Base-by-base conservation (phyloP, 495 filamentous ascomycete species). In the Aspergillus biplanus region DNA sequence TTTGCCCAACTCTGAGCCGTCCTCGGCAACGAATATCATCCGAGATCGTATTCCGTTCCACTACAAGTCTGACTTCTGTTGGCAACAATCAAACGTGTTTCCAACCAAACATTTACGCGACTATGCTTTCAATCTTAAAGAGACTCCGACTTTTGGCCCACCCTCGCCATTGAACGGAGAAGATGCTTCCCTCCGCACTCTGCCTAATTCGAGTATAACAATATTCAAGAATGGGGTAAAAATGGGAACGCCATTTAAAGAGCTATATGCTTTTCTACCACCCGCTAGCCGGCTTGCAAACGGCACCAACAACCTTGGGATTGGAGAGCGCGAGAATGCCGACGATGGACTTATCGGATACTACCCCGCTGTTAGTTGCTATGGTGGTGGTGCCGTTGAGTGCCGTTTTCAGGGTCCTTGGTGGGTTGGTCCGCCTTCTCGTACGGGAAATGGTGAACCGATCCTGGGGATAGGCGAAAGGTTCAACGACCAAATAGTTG, bases 321-420 rank as follows among this genome's bases (percentile, higher is more conserved):
- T 88, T 3, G 91, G 91, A 9, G 91, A 91, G 12, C 83, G 96
- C 21, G 90, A 93, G 55, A 82, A 81, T 50, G 86, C 95, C 35
- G 96, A 99, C 69, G 96, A 99, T 68, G 94, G 93, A 31, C 90
- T 91, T 80, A 81, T 97, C 4, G 96, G 96, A 0, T 99, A 99
- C 71, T 97, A 93, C 71, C 96, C 96, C 0, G 92, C 94, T 21
- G 86, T 98, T 16, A 93, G 91, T 64, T 92, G 93, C 37, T 98
- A 97, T 71, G 86, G 90, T 27, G 93, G 93, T 44, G 96, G 94
- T 33, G 90, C 93, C 3, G 93, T 90, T 33, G 89, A 97, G 75
- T 86, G 92, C 58, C 97, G 97, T 69, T 96, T 98, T 68, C 92
- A 93, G 5, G 90, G 89, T 0, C 79, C 92, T 12, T 97, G 96